A percentile compares a stretch with the other conserved stretches of the same genome.
phyloP scores from a whole-genome alignment of 1,139 yeast species.

The Pichia norvegensis region DNA sequence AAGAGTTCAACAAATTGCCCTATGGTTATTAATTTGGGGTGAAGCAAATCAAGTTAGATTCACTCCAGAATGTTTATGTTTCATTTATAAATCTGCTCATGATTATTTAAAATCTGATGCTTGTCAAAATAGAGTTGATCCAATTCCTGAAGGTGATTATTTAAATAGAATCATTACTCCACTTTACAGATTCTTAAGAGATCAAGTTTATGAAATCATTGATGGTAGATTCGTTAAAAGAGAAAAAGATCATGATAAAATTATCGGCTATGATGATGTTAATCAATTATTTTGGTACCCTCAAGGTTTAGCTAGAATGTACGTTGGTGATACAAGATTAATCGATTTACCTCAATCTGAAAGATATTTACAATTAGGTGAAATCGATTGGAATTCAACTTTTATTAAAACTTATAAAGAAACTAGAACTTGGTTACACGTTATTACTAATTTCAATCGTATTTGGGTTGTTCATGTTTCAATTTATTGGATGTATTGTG shows the following conservation, averaged over 20 bases:
- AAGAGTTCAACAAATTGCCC: constrained; percentile 57
- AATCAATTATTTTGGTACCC: constrained; percentile 99
- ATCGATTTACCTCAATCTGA: constrained; percentile 87
- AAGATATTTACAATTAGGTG: constrained; percentile 84
- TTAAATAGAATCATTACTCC: constrained; percentile 91
- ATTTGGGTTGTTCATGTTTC: constrained; percentile 93
- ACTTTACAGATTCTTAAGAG: constrained; percentile 78
- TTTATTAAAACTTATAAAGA: constrained; percentile 96
- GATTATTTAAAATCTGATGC: constrained; percentile 75
- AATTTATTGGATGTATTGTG: constrained; percentile 88
- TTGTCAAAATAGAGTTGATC: constrained; percentile 84
- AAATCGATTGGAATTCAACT: constrained; percentile 84
- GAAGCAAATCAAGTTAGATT: constrained; percentile 79
- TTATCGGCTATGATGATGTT: constrained; percentile 96
- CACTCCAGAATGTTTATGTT: constrained; percentile 76
- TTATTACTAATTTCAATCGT: constrained; percentile 93
- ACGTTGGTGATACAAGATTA: constrained; percentile 80
- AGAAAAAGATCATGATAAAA: constrained; percentile 89
- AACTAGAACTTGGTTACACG: constrained; percentile 96
- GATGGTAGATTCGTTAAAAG: constrained; percentile 96
- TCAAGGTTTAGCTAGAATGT: constrained; percentile 91
- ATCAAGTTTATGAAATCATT: constrained; percentile 89
- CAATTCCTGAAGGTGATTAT: constrained; percentile 94
- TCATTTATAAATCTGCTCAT: constrained; percentile 71
- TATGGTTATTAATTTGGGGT: constrained; percentile 79